phyloP scores from a whole-genome alignment of 306 rosid species.

The Benincasa hispida region DNA sequence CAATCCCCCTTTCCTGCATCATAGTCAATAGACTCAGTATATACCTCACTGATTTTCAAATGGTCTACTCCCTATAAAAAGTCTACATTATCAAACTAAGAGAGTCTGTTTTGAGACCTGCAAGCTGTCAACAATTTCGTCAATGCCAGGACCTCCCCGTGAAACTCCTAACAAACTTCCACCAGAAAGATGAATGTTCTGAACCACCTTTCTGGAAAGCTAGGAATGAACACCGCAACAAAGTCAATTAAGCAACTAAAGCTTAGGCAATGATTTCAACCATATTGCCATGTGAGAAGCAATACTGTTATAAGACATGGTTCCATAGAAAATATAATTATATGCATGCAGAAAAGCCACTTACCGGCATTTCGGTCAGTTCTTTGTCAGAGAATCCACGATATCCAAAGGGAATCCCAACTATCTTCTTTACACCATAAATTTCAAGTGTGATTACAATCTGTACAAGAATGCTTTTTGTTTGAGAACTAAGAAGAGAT shows the following conservation, averaged over 20 bases:
- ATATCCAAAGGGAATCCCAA: constrained; percentile 95
- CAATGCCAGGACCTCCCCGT: constrained; percentile 76
- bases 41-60: not conserved
- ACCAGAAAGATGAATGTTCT: constrained; percentile 97
- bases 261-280: constrained; percentile 11
- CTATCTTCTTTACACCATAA: constrained; percentile 82
- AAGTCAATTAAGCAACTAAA: not conserved
- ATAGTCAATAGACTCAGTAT: constrained; percentile 5
- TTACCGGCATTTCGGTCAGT: constrained; percentile 75
- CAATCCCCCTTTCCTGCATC: constrained; percentile 79
- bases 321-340: not conserved
- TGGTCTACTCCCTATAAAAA: constrained; percentile 1
- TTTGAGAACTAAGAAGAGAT: not conserved
- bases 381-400: constrained; percentile 85
- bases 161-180: constrained; percentile 99
- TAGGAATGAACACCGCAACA: constrained; percentile 24
- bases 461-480: constrained; percentile 33
- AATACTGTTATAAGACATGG: not conserved
- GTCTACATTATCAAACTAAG: not conserved
- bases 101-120: constrained; percentile 34
- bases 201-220: constrained; percentile 89
- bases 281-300: not conserved
- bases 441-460: constrained; percentile 96
- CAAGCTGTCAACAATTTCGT: constrained; percentile 70
- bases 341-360: constrained; percentile 4